Conservation (phyloP, 2,329 filamentous ascomycete genomes). For the Aspergillus hortae region DNA sequence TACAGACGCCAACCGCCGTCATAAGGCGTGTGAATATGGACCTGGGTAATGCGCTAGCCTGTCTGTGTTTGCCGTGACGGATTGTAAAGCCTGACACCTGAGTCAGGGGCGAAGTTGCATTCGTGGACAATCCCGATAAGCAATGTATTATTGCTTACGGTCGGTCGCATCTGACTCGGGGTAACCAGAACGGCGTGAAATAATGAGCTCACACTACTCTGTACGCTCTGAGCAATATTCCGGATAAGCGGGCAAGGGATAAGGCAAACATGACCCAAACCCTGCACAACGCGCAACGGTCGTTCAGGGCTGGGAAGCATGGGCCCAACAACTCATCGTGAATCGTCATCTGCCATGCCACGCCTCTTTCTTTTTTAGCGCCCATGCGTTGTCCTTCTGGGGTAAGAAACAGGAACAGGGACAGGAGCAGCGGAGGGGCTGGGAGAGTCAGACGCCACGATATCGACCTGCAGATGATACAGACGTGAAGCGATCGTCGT, state of each 20-base stretch:
- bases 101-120: background rate
- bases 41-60: background rate
- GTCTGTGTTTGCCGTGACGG: background rate
- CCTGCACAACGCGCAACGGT: background rate
- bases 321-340: background rate
- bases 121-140: background rate
- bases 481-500: background rate
- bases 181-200: too few relatives aligned
- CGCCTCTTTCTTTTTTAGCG: background rate
- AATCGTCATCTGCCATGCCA: background rate
- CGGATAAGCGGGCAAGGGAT: too few relatives aligned
- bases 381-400: background rate
- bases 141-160: too few relatives aligned
- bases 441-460: conserved; percentile 5
- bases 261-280: background rate
- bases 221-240: too few relatives aligned
- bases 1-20: background rate
- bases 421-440: background rate
- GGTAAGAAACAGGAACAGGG: background rate
- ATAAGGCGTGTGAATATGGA: background rate
- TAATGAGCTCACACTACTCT: too few relatives aligned
- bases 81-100: background rate
- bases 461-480: conserved; percentile 5
- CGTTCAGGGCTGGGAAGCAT: background rate
- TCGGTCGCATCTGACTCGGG: too few relatives aligned